These are phyloP conservation scores for Cytidiella melzeri DNA, from an alignment of 768 basidiomycete genomes.

Conservation along the genomic window DNA sequence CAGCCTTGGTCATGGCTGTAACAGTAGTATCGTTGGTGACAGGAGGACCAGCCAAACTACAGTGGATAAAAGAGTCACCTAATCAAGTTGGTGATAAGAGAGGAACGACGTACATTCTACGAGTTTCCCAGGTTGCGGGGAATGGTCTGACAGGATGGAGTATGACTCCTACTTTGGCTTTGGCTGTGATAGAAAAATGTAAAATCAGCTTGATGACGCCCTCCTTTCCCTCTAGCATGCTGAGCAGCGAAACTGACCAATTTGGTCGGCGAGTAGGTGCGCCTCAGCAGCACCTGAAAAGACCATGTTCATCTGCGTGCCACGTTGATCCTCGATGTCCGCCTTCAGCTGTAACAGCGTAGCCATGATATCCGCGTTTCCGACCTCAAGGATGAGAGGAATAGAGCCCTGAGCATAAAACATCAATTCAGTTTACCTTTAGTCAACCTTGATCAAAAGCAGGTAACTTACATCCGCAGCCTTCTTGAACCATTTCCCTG, in stretches of 20 bases:
- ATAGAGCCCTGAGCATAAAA: slow-evolving; percentile 51
- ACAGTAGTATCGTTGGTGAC: slow-evolving; percentile 51
- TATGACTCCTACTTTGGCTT: slow-evolving; percentile 51
- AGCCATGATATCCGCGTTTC: slow-evolving; percentile 80
- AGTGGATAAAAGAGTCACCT: too few relatives aligned
- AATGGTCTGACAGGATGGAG: slow-evolving; percentile 55
- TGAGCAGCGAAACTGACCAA: too few relatives aligned
- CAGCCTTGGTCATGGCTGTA: slow-evolving; percentile 45
- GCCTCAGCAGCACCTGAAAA: slow-evolving; percentile 65
- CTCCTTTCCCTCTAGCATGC: slow-evolving; percentile 21
- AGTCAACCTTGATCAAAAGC: slow-evolving; percentile 6
- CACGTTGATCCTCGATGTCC: slow-evolving; percentile 46
- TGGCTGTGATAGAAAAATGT: slow-evolving; percentile 8
- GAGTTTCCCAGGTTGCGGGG: slow-evolving; percentile 56
- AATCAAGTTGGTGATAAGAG: neutral
- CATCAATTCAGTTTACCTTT: neutral
- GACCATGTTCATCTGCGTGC: slow-evolving; percentile 45
- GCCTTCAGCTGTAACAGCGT: slow-evolving; percentile 64
- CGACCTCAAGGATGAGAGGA: slow-evolving; percentile 67
- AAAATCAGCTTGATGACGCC: neutral
- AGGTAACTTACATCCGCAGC: slow-evolving; percentile 25
- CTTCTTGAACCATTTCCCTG: slow-evolving; percentile 30
- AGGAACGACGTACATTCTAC: slow-evolving; percentile 49
- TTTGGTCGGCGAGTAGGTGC: slow-evolving; percentile 61
- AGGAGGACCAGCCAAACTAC: slow-evolving; percentile 64